A percentile compares a stretch with the other conserved stretches of the same genome.
Conservation (phyloP, 2,329 filamentous ascomycete genomes). For the Calonectria fujianensis region DNA sequence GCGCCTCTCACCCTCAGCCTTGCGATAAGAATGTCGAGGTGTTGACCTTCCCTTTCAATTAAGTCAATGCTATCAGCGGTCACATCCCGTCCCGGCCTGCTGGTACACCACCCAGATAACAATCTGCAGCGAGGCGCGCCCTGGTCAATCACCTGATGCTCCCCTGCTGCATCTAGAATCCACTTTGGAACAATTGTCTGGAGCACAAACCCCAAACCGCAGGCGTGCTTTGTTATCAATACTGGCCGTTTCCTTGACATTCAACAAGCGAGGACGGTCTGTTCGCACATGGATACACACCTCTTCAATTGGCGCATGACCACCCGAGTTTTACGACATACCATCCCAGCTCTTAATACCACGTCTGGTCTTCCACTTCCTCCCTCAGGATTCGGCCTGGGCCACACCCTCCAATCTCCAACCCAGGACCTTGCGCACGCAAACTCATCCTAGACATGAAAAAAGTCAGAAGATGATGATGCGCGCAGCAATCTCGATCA, state of each 20-base stretch:
- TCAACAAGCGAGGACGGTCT: slow-evolving; percentile 27
- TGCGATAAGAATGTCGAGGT: slow-evolving; percentile 31
- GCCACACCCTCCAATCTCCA: slow-evolving; percentile 28
- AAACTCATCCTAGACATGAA: slow-evolving; percentile 11
- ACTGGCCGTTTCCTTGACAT: slow-evolving; percentile 14
- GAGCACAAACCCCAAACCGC: slow-evolving; percentile 26
- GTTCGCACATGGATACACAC: slow-evolving; percentile 22
- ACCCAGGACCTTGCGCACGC: slow-evolving; percentile 19
- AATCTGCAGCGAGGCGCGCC: slow-evolving; percentile 28
- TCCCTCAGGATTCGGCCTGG: slow-evolving; percentile 1
- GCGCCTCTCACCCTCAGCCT: slow-evolving; percentile 25
- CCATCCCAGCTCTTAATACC: slow-evolving; percentile 20
- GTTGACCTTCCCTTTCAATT: slow-evolving; percentile 27
- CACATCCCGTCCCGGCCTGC: slow-evolving; percentile 21
- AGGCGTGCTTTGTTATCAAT: slow-evolving; percentile 26
- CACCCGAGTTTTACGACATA: slow-evolving; percentile 5
- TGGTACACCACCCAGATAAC: slow-evolving; percentile 21
- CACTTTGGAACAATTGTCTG: slow-evolving; percentile 28
- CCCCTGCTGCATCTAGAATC: slow-evolving; percentile 37
- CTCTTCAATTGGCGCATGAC: slow-evolving; percentile 21
- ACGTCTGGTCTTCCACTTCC: background rate
- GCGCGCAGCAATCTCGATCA: slow-evolving; percentile 21
- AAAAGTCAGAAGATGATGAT: background rate
- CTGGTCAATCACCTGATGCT: slow-evolving; percentile 38
- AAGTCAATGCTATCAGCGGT: slow-evolving; percentile 4